phyloP scores from a whole-genome alignment of 2,329 filamentous ascomycete genomes.

The Knufia fluminis region DNA sequence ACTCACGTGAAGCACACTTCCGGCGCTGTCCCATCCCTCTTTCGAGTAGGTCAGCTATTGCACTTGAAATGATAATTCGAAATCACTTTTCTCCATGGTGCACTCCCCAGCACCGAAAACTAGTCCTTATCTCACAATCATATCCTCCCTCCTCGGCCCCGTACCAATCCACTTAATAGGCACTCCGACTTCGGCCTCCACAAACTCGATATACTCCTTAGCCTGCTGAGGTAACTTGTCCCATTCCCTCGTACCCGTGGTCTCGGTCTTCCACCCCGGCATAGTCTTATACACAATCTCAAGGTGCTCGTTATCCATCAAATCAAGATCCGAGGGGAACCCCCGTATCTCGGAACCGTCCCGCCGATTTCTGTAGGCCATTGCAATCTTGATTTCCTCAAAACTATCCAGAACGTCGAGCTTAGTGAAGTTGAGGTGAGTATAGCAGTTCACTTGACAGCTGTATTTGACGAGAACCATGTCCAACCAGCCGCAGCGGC shows the following conservation, averaged over 20 bases:
- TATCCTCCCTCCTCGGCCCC: conserved; percentile 51
- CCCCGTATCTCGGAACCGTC: conserved; percentile 42
- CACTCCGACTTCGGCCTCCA: conserved; percentile 49
- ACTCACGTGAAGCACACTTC: too few relatives aligned
- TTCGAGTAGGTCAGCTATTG: neutral
- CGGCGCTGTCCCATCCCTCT: neutral
- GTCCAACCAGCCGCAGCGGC: conserved; percentile 58
- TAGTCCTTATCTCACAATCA: conserved; percentile 44
- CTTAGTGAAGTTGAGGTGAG: conserved; percentile 53
- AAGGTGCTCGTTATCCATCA: conserved; percentile 34
- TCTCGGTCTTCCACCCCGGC: conserved; percentile 52
- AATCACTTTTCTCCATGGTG: neutral
- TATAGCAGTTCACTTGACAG: conserved; percentile 46
- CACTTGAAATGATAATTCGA: too few relatives aligned
- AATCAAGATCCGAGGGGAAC: conserved; percentile 50
- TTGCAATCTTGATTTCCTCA: conserved; percentile 53
- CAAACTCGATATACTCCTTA: conserved; percentile 51
- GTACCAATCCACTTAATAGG: conserved; percentile 56
- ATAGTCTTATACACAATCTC: conserved; percentile 52
- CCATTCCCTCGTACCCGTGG: conserved; percentile 48
- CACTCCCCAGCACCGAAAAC: neutral
- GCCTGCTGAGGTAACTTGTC: conserved; percentile 50
- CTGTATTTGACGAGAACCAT: conserved; percentile 56
- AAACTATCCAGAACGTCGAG: conserved; percentile 57
- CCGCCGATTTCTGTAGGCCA: conserved; percentile 41